Percentiles rank a stretch among this genome's conserved stretches.
Evolutionary conservation across 164 flowering plant genomes (phyloP).

Genomic region (Euptelea pleiosperma): DNA sequence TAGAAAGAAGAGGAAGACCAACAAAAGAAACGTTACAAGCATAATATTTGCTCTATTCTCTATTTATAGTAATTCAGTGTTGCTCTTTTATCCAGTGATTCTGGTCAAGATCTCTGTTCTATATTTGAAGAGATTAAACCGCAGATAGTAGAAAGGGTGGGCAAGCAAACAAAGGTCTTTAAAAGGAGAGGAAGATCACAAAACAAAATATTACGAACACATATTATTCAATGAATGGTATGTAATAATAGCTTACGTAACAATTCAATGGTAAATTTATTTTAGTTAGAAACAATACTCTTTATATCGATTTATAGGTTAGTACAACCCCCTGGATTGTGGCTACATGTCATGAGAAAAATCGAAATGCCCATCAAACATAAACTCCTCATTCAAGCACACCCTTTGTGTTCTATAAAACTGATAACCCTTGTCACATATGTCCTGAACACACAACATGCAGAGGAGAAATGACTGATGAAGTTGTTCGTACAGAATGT

Average conservation of each 20-base stretch:
- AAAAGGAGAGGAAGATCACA: background rate
- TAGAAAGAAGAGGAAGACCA: too few species aligned
- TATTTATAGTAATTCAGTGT: too few species aligned
- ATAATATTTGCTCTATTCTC: too few species aligned
- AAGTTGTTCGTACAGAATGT: background rate
- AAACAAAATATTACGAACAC: background rate
- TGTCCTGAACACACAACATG: background rate
- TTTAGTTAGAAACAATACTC: too few species aligned
- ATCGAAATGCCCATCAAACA: background rate
- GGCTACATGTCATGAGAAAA: too few species aligned
- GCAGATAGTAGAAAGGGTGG: background rate
- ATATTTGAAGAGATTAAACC: background rate
- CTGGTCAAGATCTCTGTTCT: too few species aligned
- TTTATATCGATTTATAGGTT: too few species aligned
- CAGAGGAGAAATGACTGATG: slow-evolving; percentile 8
- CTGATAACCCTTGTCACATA: background rate
- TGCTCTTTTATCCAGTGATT: too few species aligned
- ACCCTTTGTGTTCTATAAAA: too few species aligned
- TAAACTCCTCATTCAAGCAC: background rate
- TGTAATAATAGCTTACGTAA: background rate
- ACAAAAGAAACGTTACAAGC: too few species aligned
- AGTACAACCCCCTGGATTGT: too few species aligned
- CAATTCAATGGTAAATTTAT: background rate
- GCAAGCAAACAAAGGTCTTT: background rate
- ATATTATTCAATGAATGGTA: background rate